Conservation (phyloP, 1,284 basidiomycete species). For the Marasmius oreades region DNA sequence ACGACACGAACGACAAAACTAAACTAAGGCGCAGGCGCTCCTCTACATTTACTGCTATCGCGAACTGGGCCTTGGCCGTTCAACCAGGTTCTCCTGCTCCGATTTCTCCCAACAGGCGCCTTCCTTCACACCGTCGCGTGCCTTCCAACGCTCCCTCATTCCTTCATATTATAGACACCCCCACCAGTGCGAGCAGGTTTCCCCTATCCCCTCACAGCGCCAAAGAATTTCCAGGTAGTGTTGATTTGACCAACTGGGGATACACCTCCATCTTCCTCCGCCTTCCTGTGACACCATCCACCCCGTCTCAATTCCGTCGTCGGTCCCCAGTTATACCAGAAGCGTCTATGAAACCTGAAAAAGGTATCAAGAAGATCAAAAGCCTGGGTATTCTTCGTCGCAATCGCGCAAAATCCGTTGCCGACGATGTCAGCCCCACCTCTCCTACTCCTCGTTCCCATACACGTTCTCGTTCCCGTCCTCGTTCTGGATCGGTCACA, state of each 20-base stretch:
- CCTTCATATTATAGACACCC: conserved; percentile 38
- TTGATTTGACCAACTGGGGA: conserved; percentile 54
- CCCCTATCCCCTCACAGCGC: conserved; percentile 30
- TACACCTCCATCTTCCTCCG: conserved; percentile 65
- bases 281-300: conserved; percentile 47
- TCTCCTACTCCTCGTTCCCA: conserved; percentile 18
- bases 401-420: conserved; percentile 29
- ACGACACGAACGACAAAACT: not conserved
- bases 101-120: conserved; percentile 29
- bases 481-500: conserved; percentile 1
- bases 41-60: conserved; percentile 37
- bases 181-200: conserved; percentile 29
- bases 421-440: conserved; percentile 17
- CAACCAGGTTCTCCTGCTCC: conserved; percentile 66
- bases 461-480: not conserved
- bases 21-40: conserved; percentile 22
- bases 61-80: conserved; percentile 56
- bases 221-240: conserved; percentile 44
- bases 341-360: conserved; percentile 8
- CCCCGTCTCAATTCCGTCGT: conserved; percentile 29
- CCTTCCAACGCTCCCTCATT: conserved; percentile 38
- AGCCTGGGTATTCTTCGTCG: conserved; percentile 43
- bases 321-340: conserved; percentile 15
- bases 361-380: conserved; percentile 35
- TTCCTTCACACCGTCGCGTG: conserved; percentile 19